Percentiles rank a stretch among this genome's conserved stretches.
Conservation (phyloP, 2,329 filamentous ascomycete genomes). For the Sordariomycetes sp. region DNA sequence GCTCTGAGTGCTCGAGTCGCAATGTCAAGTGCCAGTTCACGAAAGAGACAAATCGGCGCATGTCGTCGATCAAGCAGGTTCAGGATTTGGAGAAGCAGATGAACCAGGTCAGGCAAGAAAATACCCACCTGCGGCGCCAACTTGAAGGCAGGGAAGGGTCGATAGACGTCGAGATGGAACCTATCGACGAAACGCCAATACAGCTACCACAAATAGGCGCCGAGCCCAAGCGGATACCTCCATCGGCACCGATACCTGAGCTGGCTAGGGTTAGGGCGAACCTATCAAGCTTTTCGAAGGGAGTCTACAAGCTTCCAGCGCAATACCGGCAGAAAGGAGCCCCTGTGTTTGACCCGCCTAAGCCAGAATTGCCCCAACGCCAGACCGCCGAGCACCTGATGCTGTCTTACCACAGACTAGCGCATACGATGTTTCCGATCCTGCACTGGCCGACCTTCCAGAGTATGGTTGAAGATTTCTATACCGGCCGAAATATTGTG, state of each 20-base stretch:
- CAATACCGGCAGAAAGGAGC: conserved; percentile 49
- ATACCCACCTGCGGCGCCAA: conserved; percentile 61
- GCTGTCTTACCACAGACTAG: conserved; percentile 63
- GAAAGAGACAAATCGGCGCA: conserved; percentile 94
- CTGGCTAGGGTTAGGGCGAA: conserved; percentile 64
- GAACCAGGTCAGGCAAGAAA: conserved; percentile 69
- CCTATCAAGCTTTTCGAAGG: conserved; percentile 63
- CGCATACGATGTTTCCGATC: conserved; percentile 76
- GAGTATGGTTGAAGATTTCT: conserved; percentile 66
- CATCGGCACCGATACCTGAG: conserved; percentile 55
- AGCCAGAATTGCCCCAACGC: conserved; percentile 62
- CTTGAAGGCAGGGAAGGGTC: conserved; percentile 41
- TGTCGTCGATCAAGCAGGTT: conserved; percentile 99
- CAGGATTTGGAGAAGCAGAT: conserved; percentile 95
- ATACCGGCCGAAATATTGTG: conserved; percentile 55
- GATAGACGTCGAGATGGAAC: conserved; percentile 38
- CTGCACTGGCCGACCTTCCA: conserved; percentile 83
- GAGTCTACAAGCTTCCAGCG: conserved; percentile 70
- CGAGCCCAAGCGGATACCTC: conserved; percentile 54
- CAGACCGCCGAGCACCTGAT: conserved; percentile 63
- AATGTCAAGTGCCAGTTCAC: conserved; percentile 98
- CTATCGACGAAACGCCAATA: conserved; percentile 38
- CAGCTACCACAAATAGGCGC: conserved; percentile 57
- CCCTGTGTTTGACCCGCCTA: conserved; percentile 38
- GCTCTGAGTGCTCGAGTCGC: conserved; percentile 92